Base-by-base conservation (phyloP, 164 flowering plant species). In the Chloranthus sessilifolius region DNA sequence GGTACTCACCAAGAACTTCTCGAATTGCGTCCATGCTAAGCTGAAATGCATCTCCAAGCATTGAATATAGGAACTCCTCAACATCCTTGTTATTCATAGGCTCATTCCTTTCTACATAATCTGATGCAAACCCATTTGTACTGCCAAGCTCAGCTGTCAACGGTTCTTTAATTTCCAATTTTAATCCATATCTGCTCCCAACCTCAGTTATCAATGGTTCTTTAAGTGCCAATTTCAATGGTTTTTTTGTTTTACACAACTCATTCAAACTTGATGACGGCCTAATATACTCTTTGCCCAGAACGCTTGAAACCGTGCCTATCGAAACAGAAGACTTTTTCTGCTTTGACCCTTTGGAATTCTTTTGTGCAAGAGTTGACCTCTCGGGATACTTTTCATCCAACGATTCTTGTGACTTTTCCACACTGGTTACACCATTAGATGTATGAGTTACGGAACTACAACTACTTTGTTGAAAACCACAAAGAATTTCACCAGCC, bases 11-110 rank as follows among this genome's bases (percentile, higher is more conserved):
- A 64, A 82, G 73, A 53, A 81, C 78, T 39, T 79, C 70, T 23
- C 34, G 68, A 38, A 81, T 74, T 43, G 62, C 56, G 44, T 63
- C 62, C 56, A 49, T 72, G 14, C 60, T 71, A 38, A 83, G 71
- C 64, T 70, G 71, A 50, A 73, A 83, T 1, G 83, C 87, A 37
- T 61, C 63, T 22, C 80, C 87, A 51, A 81, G 78, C 79, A 83
- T 65, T 55, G 70, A 62, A 66, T 64, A 70, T 26, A 83, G 53
- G 52, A 79, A 83, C 3, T 74, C 79, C 62, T 79, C 85, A 55
- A 74, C 48, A 22, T 75, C 78, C 51, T 58, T 56, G 25, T 46
- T 56, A 46, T 60, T 65, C 53, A 66, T 15, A 12, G 16, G 25
- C 22, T 58, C 61, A 14, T 55, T 47, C 56, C 29, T 61, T 15